A percentile compares a stretch with the other conserved stretches of the same genome.
These are phyloP conservation scores for Botrytis squamosa DNA, from an alignment of 2,329 filamentous ascomycete genomes.

Conservation along the genomic window DNA sequence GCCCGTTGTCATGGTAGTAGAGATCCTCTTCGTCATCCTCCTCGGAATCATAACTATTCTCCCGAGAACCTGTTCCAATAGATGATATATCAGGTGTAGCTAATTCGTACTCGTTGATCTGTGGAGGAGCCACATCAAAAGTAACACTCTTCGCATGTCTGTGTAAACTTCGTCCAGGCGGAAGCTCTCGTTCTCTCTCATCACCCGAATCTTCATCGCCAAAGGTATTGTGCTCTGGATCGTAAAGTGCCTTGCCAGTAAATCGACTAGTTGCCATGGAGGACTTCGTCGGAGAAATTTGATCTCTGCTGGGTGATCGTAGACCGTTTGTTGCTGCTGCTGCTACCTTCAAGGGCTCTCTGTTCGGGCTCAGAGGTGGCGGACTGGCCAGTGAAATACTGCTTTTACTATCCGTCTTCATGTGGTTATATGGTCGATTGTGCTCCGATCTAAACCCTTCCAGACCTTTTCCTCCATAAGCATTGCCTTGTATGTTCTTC, in stretches of 20 bases:
- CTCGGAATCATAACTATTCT: conserved; percentile 88
- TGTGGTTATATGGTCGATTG: conserved; percentile 45
- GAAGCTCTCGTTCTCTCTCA: conserved; percentile 57
- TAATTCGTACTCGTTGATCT: conserved; percentile 98
- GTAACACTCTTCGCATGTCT: conserved; percentile 96
- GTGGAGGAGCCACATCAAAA: conserved; percentile 88
- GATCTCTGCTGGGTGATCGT: conserved; percentile 63
- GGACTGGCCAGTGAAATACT: conserved; percentile 59
- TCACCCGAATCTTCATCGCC: conserved; percentile 62
- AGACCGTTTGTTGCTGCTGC: conserved; percentile 29
- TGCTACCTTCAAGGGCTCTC: conserved; percentile 43
- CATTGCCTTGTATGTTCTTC: conserved; percentile 69
- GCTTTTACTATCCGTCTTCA: conserved; percentile 58
- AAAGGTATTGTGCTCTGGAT: conserved; percentile 67
- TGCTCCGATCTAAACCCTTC: conserved; percentile 52
- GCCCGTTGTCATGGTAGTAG: conserved; percentile 53
- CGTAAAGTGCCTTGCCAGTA: conserved; percentile 61
- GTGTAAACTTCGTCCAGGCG: conserved; percentile 66
- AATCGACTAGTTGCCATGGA: conserved; percentile 71
- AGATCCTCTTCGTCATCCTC: conserved; percentile 71
- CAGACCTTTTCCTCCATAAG: conserved; percentile 59
- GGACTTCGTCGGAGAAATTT: conserved; percentile 81
- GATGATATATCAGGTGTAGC: conserved; percentile 95
- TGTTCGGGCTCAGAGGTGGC: conserved; percentile 30
- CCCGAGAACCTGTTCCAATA: conserved; percentile 81